These are phyloP conservation scores for Mucor piriformis DNA, from an alignment of 371 early-diverging fungal genomes.

Conservation along the genomic window DNA sequence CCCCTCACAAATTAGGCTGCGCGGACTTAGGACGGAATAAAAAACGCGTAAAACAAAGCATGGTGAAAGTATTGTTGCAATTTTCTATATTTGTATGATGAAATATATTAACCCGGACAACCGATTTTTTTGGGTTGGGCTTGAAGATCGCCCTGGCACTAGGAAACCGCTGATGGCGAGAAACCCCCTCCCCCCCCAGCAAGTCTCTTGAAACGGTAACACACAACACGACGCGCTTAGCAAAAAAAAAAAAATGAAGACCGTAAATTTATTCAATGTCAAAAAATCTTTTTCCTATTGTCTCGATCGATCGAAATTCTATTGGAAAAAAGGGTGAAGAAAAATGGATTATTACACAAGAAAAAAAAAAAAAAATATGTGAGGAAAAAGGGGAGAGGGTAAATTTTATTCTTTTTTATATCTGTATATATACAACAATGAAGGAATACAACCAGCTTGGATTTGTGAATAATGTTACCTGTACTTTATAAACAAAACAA, in stretches of 20 bases:
- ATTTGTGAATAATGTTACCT: background rate
- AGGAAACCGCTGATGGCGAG: background rate
- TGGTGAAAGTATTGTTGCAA: background rate
- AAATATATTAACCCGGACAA: background rate
- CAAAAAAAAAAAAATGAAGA: background rate
- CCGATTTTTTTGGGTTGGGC: background rate
- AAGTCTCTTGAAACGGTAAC: background rate
- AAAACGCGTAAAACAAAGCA: slow-evolving; percentile 1
- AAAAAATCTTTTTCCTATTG: too few relatives aligned
- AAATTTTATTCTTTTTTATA: too few relatives aligned
- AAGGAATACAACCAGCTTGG: background rate
- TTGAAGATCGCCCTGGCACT: background rate
- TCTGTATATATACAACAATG: too few relatives aligned
- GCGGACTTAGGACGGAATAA: background rate
- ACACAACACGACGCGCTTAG: background rate
- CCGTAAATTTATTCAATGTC: background rate
- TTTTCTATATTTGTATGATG: slow-evolving; percentile 2
- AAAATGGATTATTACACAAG: too few relatives aligned
- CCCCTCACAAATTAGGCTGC: background rate
- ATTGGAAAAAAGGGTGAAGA: too few relatives aligned
- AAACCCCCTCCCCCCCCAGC: too few relatives aligned
- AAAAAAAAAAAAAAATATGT: too few relatives aligned
- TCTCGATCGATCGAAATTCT: background rate
- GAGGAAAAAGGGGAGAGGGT: too few relatives aligned
- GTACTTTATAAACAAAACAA: background rate